Evolutionary conservation across 306 rosid genomes (phyloP), one percentile per base, ranked within the genome.

Genomic region (Lupinus albus): DNA sequence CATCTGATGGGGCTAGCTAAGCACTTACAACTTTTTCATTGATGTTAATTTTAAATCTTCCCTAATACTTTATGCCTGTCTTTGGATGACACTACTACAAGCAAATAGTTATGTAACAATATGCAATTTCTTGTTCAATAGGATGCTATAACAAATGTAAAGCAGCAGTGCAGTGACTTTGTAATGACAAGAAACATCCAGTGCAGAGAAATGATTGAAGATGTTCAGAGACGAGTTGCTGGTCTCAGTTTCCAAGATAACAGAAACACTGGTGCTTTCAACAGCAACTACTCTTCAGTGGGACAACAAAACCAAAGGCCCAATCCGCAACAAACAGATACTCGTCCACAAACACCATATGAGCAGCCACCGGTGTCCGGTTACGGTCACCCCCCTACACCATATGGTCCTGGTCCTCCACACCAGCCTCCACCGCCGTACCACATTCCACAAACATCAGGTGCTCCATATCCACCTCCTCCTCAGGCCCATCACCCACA

Each of bases 131-230:
- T 33, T 80, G 67, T 64, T 70, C 36, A 6, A 69, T 80, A 93
- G 99, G 99, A 90, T 66, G 99, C 97, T 25, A 88, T 93, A 79
- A 86, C 91, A 7, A 90, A 90, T 68, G 91, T 88, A 57, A 93
- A 90, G 86, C 99, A 93, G 84, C 99, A 93, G 76, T 84, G 99
- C 83, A 88, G 82, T 59, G 99, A 93, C 83, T 93, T 89, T 58
- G 83, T 84, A 53, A 93, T 93, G 99, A 93, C 99, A 11, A 85
- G 99, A 83, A 93, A 88, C 84, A 90, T 90, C 77, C 99, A 93
- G 72, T 86, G 97, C 83, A 82, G 91, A 30, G 99, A 93, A 80
- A 93, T 90, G 97, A 90, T 88, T 47, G 97, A 93, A 65, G 99
- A 93, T 75, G 94, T 93, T 61, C 99, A 90, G 80, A 85, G 96